Base-by-base conservation (phyloP, 2,329 filamentous ascomycete species). In the Colletotrichum sp. region DNA sequence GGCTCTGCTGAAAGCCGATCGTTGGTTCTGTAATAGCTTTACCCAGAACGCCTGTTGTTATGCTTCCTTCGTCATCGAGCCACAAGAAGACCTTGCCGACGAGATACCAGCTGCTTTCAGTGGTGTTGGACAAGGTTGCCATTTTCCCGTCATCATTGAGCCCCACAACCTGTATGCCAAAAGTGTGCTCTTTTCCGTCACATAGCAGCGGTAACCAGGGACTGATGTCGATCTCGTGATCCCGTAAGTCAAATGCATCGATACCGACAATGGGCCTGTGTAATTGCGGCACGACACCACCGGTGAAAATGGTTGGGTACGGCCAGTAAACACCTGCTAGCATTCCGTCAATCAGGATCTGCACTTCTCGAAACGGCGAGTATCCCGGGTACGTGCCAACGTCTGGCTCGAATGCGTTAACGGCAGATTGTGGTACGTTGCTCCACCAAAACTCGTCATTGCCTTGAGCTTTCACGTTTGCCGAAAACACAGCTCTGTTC, bases 401-500 rank as follows among this genome's bases (percentile, higher is more conserved):
- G 3, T 87, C 88, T 4, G 84, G 82, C 5, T 88, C 85, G 80
- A 96, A 96, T 3, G 89, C 88, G 48, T 88, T 76, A 3, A 87
- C 87, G 77, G 92, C 89, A 7, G 90, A 90, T 59, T 92, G 89
- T 3, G 94, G 89, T 2, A 95, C 92, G 80, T 96, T 96, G 72
- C 89, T 90, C 92, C 94, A 97, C 94, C 95, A 97, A 80, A 96
- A 96, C 82, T 97, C 95, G 84, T 97, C 95, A 18, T 88, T 85
- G 1, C 89, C 89, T 82, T 97, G 95, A 1, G 94, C 95, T 78
- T 92, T 95, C 16, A 95, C 94, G 10, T 93, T 91, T 12, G 96
- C 88, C 0, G 94, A 92, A 71, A 96, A 91, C 7, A 96, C 90
- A 18, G 95, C 95, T 69, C 92, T 91, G 69, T 90, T 90, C n/a